These are phyloP conservation scores for Metroxylon sagu DNA, from an alignment of 176 grass and related monocot species.

Conservation along the genomic window DNA sequence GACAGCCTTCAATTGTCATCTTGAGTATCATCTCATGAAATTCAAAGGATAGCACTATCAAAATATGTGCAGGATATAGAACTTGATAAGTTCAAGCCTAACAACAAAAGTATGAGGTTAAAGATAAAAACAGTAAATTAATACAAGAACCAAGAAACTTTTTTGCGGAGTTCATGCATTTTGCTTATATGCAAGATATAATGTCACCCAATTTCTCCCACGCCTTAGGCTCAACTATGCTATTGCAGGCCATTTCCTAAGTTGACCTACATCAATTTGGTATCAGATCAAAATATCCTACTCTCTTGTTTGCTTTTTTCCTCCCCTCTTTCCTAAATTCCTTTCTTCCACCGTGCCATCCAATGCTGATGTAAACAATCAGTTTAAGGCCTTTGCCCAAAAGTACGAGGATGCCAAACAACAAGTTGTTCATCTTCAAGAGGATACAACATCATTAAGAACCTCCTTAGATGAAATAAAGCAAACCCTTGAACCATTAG, in stretches of 20 bases:
- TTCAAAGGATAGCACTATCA: too few species aligned
- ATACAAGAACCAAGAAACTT: too few species aligned
- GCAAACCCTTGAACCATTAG: neutral
- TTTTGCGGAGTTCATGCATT: too few species aligned
- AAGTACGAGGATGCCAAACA: neutral
- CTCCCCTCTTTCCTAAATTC: neutral
- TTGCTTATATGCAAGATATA: too few species aligned
- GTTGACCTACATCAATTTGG: neutral
- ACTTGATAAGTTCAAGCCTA: too few species aligned
- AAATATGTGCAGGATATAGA: too few species aligned
- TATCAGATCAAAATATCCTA: neutral
- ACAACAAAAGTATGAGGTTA: too few species aligned
- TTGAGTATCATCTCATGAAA: too few species aligned
- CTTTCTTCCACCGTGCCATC: neutral
- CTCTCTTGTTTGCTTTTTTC: too few species aligned
- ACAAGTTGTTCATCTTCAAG: neutral
- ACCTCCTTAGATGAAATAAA: neutral
- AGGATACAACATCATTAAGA: neutral
- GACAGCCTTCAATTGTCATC: too few species aligned
- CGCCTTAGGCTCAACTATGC: neutral
- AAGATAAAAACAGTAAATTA: too few species aligned
- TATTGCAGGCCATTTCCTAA: neutral
- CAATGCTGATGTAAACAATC: neutral
- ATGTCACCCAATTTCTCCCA: too few species aligned
- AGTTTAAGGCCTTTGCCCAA: neutral